Conservation (phyloP, 257 asterid species). For the Capsicum pubescens region DNA sequence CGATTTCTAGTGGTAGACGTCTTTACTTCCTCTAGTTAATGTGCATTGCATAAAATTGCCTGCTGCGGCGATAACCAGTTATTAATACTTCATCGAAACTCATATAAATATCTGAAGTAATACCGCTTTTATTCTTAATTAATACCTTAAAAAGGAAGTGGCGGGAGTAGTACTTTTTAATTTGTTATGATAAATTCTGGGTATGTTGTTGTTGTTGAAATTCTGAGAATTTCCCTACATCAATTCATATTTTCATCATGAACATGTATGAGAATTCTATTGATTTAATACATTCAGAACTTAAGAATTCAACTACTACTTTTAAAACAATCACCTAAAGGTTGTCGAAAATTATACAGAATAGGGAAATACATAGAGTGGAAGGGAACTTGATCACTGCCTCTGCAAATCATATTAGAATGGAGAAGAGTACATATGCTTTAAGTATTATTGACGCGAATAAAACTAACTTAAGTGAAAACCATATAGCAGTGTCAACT, state of each 20-base stretch:
- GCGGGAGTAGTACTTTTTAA: not conserved
- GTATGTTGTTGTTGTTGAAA: too few species aligned
- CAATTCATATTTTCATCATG: conserved; percentile 10
- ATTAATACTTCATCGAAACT: not conserved
- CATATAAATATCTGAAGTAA: not conserved
- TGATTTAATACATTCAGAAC: not conserved
- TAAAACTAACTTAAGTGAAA: not conserved
- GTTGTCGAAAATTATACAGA: not conserved
- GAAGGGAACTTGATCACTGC: not conserved
- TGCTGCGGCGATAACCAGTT: not conserved
- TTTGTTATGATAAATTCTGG: not conserved
- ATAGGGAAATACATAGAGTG: not conserved
- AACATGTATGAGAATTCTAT: not conserved
- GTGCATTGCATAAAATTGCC: not conserved
- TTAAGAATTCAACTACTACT: not conserved
- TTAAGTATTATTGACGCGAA: too few species aligned
- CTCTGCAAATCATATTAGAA: not conserved
- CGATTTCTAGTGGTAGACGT: not conserved
- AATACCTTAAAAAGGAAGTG: not conserved
- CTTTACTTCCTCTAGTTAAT: not conserved
- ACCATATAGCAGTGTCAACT: not conserved
- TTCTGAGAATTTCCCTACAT: conserved; percentile 2
- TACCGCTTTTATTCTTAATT: not conserved
- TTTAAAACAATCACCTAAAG: not conserved
- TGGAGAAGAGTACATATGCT: not conserved